Conservation (phyloP, 2,329 filamentous ascomycete genomes). For the Fusarium sp. region DNA sequence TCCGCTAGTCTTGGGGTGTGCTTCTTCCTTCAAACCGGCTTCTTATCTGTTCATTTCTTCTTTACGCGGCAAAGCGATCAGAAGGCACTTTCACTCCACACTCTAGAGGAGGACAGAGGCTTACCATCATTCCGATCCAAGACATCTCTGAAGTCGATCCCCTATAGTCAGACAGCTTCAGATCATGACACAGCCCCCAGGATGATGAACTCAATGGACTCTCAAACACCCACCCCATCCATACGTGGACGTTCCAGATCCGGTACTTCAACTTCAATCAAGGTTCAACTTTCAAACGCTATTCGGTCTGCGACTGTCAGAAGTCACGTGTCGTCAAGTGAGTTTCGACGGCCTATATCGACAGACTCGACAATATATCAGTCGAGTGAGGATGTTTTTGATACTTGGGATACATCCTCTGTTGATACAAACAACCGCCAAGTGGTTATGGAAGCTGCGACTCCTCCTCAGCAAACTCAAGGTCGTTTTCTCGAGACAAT, state of each 20-base stretch:
- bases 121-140: constrained; percentile 39
- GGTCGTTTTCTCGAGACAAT: constrained; percentile 74
- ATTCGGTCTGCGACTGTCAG: constrained; percentile 66
- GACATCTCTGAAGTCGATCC: constrained; percentile 58
- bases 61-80: constrained; percentile 43
- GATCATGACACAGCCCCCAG: constrained; percentile 46
- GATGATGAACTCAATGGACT: constrained; percentile 48
- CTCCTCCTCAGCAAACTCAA: constrained; percentile 54
- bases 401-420: constrained; percentile 77
- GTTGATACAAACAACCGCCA: constrained; percentile 71
- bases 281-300: constrained; percentile 54
- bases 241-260: constrained; percentile 44
- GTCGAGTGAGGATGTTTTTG: constrained; percentile 70
- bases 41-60: constrained; percentile 57
- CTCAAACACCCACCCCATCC: constrained; percentile 55
- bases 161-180: constrained; percentile 58
- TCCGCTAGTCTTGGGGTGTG: constrained; percentile 57
- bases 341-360: constrained; percentile 57
- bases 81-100: constrained; percentile 34
- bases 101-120: constrained; percentile 34
- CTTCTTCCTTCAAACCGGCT: constrained; percentile 59
- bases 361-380: constrained; percentile 55
- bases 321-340: constrained; percentile 60
- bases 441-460: constrained; percentile 61
- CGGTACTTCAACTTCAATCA: constrained; percentile 41